Evolutionary conservation across 2,329 filamentous ascomycete species (phyloP), one percentile per base, ranked within the genome.

Genomic region (Aspergillus ochraceus): DNA sequence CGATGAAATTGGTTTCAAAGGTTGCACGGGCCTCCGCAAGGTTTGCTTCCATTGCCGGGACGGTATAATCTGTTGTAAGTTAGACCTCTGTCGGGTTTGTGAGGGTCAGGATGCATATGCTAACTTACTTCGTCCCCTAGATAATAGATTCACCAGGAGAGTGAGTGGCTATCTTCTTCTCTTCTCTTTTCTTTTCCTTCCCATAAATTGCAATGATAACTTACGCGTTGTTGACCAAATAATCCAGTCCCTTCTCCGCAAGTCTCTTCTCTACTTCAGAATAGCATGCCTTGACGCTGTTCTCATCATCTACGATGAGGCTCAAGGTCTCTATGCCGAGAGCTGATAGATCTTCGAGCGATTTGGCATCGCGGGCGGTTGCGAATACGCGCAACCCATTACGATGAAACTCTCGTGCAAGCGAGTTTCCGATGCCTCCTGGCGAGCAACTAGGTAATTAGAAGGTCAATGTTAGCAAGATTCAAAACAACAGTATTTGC

Each of bases 191-290:
- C 36, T n/a, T n/a, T 14, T n/a, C 5, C 14, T 17, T 5, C 12
- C 6, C 14, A n/a, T n/a, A 42, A 17, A 42, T n/a, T 17, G 17
- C 14, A 3, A n/a, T 42, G 36, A 51, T 24, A 11, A 71, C 74
- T 70, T 60, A 77, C 58, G 84, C 84, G 74, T 87, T 87, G 69
- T 86, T 86, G 66, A 86, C 81, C 12, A 87, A 75, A 64, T 82
- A 80, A 65, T 86, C 80, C n/a, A 87, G 76, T 4, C 76, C 76
- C 52, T 77, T 80, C 20, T 79, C 80, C 9, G 72, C 73, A 0
- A 84, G 80, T 20, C 79, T 74, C 14, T 70, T 71, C 47, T 78
- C 71, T 17, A 87, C 76, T 54, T 82, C 77, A 6, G 75, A 69
- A 61, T 76, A 78, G 46, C 85, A 79, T 11, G 71, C 70, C 24